phyloP scores from a whole-genome alignment of 495 filamentous ascomycete genomes.

The Neurospora sp. region DNA sequence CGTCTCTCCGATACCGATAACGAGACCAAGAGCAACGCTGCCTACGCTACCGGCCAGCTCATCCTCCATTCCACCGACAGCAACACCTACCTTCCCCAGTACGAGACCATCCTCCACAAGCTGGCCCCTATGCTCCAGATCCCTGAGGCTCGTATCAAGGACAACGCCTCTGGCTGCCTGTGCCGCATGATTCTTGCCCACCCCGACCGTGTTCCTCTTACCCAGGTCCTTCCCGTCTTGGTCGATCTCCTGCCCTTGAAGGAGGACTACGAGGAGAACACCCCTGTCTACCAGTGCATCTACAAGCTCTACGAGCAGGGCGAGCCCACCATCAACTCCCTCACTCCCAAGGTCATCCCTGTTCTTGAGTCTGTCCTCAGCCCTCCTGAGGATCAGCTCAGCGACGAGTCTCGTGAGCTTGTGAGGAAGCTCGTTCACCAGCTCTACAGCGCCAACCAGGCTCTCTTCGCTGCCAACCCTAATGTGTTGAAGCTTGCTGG shows the following conservation, averaged over 20 bases:
- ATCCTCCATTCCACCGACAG: slow-evolving; percentile 66
- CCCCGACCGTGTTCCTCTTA: slow-evolving; percentile 65
- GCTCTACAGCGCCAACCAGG: slow-evolving; percentile 21
- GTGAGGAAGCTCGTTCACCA: slow-evolving; percentile 17
- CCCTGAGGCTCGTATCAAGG: slow-evolving; percentile 65
- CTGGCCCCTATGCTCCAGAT: slow-evolving; percentile 75
- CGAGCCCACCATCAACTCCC: slow-evolving; percentile 59
- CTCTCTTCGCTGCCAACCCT: slow-evolving; percentile 20
- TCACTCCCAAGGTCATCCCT: slow-evolving; percentile 69
- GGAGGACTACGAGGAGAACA: slow-evolving; percentile 96
- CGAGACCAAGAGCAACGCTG: slow-evolving; percentile 90
- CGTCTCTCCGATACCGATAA: slow-evolving; percentile 81
- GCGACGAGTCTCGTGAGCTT: slow-evolving; percentile 58
- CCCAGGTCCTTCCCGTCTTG: slow-evolving; percentile 71
- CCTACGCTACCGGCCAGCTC: slow-evolving; percentile 79
- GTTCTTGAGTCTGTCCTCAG: slow-evolving; percentile 73
- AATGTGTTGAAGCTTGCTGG: slow-evolving; percentile 23
- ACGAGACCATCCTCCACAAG: slow-evolving; percentile 64
- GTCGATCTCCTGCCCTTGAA: slow-evolving; percentile 73
- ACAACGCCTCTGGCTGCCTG: slow-evolving; percentile 91
- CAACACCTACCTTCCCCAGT: slow-evolving; percentile 59
- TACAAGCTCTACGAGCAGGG: slow-evolving; percentile 70
- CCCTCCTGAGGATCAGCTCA: slow-evolving; percentile 74
- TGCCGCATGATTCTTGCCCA: slow-evolving; percentile 82
- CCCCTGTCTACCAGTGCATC: slow-evolving; percentile 80